Conservation (phyloP, 805 yeast species). For the Kodamaea neixiangensis region DNA sequence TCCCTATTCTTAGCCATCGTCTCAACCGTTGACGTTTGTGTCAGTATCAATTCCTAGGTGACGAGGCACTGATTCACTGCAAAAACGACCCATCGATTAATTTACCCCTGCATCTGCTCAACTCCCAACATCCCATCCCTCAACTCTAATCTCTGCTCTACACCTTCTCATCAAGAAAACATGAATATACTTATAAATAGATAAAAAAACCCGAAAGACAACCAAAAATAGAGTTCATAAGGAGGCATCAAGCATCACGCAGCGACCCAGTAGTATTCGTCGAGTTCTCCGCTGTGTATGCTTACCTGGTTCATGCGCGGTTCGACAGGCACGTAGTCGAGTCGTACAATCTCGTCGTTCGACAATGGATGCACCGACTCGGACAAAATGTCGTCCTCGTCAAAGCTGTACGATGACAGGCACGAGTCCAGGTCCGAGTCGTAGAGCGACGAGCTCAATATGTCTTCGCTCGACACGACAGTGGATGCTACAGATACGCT, state of each 20-base stretch:
- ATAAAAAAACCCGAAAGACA: neutral
- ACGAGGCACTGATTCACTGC: no score
- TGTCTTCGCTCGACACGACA: slow-evolving; percentile 20
- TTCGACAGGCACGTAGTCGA: slow-evolving; percentile 8
- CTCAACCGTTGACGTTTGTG: no score
- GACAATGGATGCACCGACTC: slow-evolving; percentile 22
- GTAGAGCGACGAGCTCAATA: slow-evolving; percentile 22
- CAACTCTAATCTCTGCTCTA: neutral
- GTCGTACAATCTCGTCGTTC: slow-evolving; percentile 21
- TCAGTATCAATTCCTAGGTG: no score
- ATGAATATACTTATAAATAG: neutral
- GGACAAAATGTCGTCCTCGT: slow-evolving; percentile 18
- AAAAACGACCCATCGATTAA: no score
- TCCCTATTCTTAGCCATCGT: no score
- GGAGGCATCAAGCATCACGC: slow-evolving; percentile 8
- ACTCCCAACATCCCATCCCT: no score
- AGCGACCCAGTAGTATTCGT: slow-evolving; percentile 24
- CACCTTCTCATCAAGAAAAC: neutral
- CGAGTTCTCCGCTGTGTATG: slow-evolving; percentile 14
- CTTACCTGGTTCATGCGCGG: slow-evolving; percentile 8
- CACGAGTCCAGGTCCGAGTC: slow-evolving; percentile 16
- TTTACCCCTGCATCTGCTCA: no score
- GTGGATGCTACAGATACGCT: slow-evolving; percentile 7
- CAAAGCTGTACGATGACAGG: slow-evolving; percentile 16
- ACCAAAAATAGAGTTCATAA: neutral